Percentiles rank a stretch among this genome's conserved stretches.
Conservation (phyloP, 768 basidiomycete genomes). For the Pleurotus giganteus region DNA sequence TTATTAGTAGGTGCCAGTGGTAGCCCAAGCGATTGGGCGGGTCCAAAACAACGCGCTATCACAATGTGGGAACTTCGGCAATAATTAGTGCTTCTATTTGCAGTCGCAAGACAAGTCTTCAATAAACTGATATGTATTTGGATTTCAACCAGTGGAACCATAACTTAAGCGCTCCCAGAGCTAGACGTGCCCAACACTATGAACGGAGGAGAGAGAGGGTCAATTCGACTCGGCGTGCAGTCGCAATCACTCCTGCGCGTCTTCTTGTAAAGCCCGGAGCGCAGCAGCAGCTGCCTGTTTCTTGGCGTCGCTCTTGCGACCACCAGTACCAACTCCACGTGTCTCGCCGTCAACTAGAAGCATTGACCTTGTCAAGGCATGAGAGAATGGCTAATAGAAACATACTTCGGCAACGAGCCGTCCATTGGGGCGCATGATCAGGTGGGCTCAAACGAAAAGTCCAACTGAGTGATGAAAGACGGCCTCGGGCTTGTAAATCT, state of each 20-base stretch:
- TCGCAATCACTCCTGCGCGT: conserved; percentile 6
- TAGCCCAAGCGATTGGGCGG: not conserved
- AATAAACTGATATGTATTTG: conserved; percentile 7
- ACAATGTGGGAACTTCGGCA: not conserved
- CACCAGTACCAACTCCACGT: conserved; percentile 47
- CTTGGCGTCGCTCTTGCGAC: conserved; percentile 49
- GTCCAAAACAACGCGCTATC: not conserved
- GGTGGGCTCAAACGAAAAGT: conserved; percentile 43
- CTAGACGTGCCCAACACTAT: not conserved
- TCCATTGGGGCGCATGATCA: conserved; percentile 50
- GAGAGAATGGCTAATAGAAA: conserved; percentile 9
- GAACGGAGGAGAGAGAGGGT: not conserved
- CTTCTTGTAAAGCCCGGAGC: conserved; percentile 32
- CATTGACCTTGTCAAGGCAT: conserved; percentile 10
- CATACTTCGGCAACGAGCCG: conserved; percentile 57
- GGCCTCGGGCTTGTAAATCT: conserved; percentile 55
- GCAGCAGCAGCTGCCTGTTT: conserved; percentile 46
- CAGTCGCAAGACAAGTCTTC: not conserved
- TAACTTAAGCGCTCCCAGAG: not conserved
- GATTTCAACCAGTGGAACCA: conserved; percentile 5
- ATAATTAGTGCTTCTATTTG: conserved; percentile 2
- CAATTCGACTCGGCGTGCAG: not conserved
- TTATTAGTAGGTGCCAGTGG: not conserved
- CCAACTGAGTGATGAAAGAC: conserved; percentile 51
- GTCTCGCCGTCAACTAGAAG: conserved; percentile 48